phyloP scores from a whole-genome alignment of 1,284 basidiomycete species.

The Ustilago curta region DNA sequence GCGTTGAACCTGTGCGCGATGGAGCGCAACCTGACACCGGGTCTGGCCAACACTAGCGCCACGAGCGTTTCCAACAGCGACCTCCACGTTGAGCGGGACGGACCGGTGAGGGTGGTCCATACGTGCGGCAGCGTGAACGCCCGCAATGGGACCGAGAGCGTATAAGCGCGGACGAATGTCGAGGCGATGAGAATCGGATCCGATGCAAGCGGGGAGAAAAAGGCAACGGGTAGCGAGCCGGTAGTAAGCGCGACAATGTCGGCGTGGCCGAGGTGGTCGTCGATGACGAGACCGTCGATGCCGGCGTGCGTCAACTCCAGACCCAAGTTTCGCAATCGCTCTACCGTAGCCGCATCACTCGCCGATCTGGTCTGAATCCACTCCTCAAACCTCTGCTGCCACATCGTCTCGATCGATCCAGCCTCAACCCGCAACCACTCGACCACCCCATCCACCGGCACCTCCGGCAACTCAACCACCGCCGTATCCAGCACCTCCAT shows the following conservation, averaged over 20 bases:
- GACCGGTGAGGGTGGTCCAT: slow-evolving; percentile 27
- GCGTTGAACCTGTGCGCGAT: slow-evolving; percentile 17
- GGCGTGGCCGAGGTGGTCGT: background rate
- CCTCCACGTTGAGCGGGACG: slow-evolving; percentile 8
- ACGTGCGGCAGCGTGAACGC: slow-evolving; percentile 19
- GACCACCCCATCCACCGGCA: slow-evolving; percentile 25
- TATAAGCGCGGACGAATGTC: slow-evolving; percentile 6
- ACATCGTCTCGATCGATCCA: background rate
- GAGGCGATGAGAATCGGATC: slow-evolving; percentile 13
- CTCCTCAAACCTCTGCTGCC: slow-evolving; percentile 10
- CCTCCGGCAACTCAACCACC: slow-evolving; percentile 8
- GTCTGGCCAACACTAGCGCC: slow-evolving; percentile 8
- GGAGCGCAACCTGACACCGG: slow-evolving; percentile 14
- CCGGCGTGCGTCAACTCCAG: slow-evolving; percentile 3
- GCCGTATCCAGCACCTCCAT: slow-evolving; percentile 13
- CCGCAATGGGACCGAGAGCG: slow-evolving; percentile 4
- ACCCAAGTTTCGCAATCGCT: slow-evolving; percentile 9
- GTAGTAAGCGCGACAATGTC: slow-evolving; percentile 8
- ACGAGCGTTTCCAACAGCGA: slow-evolving; percentile 17
- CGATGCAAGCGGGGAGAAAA: slow-evolving; percentile 18
- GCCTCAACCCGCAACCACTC: slow-evolving; percentile 12
- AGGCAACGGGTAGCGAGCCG: slow-evolving; percentile 17
- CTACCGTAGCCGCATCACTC: background rate
- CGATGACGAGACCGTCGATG: background rate
- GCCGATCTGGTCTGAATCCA: background rate